phyloP scores from a whole-genome alignment of 2,329 filamentous ascomycete species.

The Sporothrix phasma region DNA sequence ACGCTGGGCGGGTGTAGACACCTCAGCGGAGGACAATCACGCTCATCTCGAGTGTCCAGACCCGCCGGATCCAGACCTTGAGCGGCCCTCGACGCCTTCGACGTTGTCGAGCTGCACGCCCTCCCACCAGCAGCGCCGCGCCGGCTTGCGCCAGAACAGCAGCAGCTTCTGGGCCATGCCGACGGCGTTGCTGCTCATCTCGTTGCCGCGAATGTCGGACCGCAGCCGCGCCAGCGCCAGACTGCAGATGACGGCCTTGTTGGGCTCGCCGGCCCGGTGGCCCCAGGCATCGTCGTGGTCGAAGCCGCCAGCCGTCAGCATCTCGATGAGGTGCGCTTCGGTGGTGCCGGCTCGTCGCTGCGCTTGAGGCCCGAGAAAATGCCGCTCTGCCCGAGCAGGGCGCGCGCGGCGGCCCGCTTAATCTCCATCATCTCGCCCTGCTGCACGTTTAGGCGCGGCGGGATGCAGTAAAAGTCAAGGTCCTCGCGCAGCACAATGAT shows the following conservation, averaged over 20 bases:
- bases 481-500: constrained; percentile 97
- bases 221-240: constrained; percentile 85
- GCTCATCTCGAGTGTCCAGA: constrained; percentile 98
- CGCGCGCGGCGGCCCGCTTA: constrained; percentile 80
- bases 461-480: constrained; percentile 94
- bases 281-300: constrained; percentile 94
- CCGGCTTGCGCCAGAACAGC: constrained; percentile 96
- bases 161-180: constrained; percentile 98
- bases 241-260: constrained; percentile 97
- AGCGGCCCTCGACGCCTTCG: constrained; percentile 84
- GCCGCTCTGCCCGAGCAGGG: constrained; percentile 79
- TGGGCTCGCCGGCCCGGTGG: constrained; percentile 91
- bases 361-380: constrained; percentile 94
- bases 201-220: constrained; percentile 79
- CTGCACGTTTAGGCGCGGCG: constrained; percentile 72
- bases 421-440: constrained; percentile 90
- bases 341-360: constrained; percentile 95
- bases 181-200: constrained; percentile 66
- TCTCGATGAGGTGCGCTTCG: constrained; percentile 96
- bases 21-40: constrained; percentile 75
- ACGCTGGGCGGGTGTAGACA: too few species aligned
- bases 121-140: constrained; percentile 97
- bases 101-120: constrained; percentile 85
- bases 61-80: constrained; percentile 96
- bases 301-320: constrained; percentile 96